Evolutionary conservation across 2,329 filamentous ascomycete genomes (phyloP), one percentile per base, ranked within the genome.

Genomic region (Aspergillus pseudotamarii): DNA sequence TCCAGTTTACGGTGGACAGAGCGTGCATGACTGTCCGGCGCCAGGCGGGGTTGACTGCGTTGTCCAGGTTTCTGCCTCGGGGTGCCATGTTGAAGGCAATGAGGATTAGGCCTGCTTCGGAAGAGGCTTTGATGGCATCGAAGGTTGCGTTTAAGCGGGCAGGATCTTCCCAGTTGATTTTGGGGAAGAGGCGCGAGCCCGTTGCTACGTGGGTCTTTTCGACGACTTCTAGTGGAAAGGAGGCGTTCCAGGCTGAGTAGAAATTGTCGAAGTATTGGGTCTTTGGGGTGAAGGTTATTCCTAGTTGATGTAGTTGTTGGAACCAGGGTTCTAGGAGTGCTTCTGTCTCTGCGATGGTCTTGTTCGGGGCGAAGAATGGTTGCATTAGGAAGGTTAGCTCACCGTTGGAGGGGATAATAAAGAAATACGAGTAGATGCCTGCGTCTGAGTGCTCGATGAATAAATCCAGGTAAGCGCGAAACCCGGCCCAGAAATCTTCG

Each of bases 11-110:
- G 58, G 28, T 50, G 34, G 58, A 59, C 21, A 54, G 43, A 14
- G 48, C 58, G 34, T 63, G 56, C 41, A 63, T 56, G n/a, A 45
- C 56, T 2, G 50, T 46, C 6, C 56, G 43, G n/a, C 57, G 34
- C 61, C 57, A 63, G 8, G 53, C 57, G 0, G 53, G 57, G 36
- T 59, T 57, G 23, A 63, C 61, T 9, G 61, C 57, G n/a, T 63
- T 59, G 28, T 55, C 56, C 2, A 50, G 56, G 50, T 57, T 58
- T 2, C 43, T 41, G 45, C 38, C 59, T 14, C 45, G 43, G 30
- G 56, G 55, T 12, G 60, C 36, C 48, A 58, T 59, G 23, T 62
- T 58, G 28, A 58, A 62, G 36, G 38, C 56, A 19, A 55, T 62
- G 26, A 58, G 48, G n/a, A 4, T 28, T 26, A 58, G 56, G 12